Conservation (phyloP, 2,329 filamentous ascomycete species). For the Penicillium sp. region DNA sequence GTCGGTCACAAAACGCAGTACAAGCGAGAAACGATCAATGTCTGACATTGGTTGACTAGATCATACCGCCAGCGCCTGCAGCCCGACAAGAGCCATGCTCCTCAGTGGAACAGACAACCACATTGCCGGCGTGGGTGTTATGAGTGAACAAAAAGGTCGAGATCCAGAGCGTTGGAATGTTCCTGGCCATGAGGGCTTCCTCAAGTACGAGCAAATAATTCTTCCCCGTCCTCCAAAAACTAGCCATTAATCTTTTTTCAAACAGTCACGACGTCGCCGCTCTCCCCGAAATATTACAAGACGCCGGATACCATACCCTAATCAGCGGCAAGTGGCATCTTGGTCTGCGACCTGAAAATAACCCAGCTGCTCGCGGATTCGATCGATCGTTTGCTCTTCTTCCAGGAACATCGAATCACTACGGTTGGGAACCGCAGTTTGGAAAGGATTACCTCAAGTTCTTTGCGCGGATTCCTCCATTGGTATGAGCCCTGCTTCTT, state of each 20-base stretch:
- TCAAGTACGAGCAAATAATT: not conserved
- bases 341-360: slow-evolving; percentile 24
- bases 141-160: not conserved
- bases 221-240: not conserved
- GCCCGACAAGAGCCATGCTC: not conserved
- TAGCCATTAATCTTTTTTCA: not conserved
- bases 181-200: not conserved
- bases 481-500: not conserved
- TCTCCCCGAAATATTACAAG: not conserved
- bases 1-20: not conserved
- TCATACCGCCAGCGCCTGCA: not conserved
- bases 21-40: not conserved
- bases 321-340: slow-evolving; percentile 39
- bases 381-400: slow-evolving; percentile 26
- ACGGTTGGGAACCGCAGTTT: slow-evolving; percentile 29
- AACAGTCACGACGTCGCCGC: not conserved
- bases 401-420: slow-evolving; percentile 32
- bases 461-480: not conserved
- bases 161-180: not conserved
- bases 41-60: not conserved
- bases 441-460: not conserved
- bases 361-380: slow-evolving; percentile 28
- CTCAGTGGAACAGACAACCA: not conserved
- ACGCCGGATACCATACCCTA: slow-evolving; percentile 24
- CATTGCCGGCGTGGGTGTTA: not conserved